Evolutionary conservation across 2,329 filamentous ascomycete species (phyloP), one percentile per base, ranked within the genome.

Genomic region (Colletotrichum paranaense): DNA sequence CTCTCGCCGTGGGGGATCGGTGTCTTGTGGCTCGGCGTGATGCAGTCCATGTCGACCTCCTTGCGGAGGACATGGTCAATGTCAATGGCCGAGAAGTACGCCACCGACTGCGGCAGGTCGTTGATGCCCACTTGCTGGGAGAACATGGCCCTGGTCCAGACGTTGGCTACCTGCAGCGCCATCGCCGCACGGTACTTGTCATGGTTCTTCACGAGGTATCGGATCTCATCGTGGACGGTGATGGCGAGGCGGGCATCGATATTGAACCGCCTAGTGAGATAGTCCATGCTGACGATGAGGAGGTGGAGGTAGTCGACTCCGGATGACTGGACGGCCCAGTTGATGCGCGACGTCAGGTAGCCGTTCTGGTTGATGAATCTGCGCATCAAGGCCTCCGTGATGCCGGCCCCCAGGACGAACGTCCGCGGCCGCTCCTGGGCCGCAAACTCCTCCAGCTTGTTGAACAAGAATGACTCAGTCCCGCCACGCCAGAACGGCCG

Each of bases 141-240:
- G 81, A 99, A 99, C 94, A 99, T 98, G 75, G 95, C 95, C 63
- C 97, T 90, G 0, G 97, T 99, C 97, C 97, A 99, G 24, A 99
- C 83, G 79, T 99, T 99, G 72, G 95, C 92, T 8, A 99, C 89
- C 82, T 99, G 97, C 14, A 99, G 86, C 1, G 97, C 97, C 91
- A 99, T 93, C 12, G 96, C 96, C 2, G 94, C 92, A 53, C 93
- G 91, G 79, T 98, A 99, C 78, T 93, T 94, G 83, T 99, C 95
- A 73, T 93, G 87, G 3, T 95, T 89, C 78, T 92, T 92, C 55
- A 98, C 95, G 0, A 99, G 88, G 79, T 99, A 99, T 19, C 97
- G 90, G 75, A 99, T 98, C 83, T 99, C 97, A 79, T 99, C 97
- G 81, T 99, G 97, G 0, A 99, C 97, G 0, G 96, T 98, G 74